Conservation (phyloP, 345 rosid species). For the Gynandropsis gynandra region DNA sequence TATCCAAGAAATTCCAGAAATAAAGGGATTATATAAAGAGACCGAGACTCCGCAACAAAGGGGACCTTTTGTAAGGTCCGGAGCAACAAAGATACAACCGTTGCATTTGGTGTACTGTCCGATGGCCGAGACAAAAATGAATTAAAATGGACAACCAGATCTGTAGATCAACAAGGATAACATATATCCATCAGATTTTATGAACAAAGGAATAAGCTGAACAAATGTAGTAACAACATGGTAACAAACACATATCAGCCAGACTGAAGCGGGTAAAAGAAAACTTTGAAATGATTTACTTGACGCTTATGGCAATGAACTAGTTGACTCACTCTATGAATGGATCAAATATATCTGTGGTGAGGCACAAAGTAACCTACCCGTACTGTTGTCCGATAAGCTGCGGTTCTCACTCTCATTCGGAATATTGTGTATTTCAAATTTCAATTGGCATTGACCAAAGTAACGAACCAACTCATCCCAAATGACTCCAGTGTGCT, state of each 20-base stretch:
- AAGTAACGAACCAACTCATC: slow-evolving; percentile 47
- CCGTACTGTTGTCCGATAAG: slow-evolving; percentile 32
- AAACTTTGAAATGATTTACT: background rate
- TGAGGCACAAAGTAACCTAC: slow-evolving; percentile 34
- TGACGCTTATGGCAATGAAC: background rate
- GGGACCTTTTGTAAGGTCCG: slow-evolving; percentile 64
- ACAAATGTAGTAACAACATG: slow-evolving; percentile 2
- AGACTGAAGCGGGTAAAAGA: background rate
- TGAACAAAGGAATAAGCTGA: slow-evolving; percentile 6
- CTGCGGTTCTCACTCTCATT: slow-evolving; percentile 29
- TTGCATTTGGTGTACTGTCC: slow-evolving; percentile 44
- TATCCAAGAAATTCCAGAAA: slow-evolving; percentile 83
- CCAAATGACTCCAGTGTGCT: slow-evolving; percentile 51
- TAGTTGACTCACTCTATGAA: background rate
- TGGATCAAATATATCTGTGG: slow-evolving; percentile 13
- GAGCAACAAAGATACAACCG: slow-evolving; percentile 55
- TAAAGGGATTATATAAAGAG: slow-evolving; percentile 60
- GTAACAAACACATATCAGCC: slow-evolving; percentile 1
- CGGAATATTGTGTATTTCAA: slow-evolving; percentile 30
- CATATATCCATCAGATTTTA: slow-evolving; percentile 13
- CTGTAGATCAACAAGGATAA: slow-evolving; percentile 33
- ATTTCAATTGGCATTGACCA: slow-evolving; percentile 36
- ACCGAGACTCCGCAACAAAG: slow-evolving; percentile 53
- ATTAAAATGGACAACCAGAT: slow-evolving; percentile 44
- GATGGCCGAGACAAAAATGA: slow-evolving; percentile 47